These are phyloP conservation scores for Pueraria montana DNA, from an alignment of 306 rosid genomes.

Conservation along the genomic window DNA sequence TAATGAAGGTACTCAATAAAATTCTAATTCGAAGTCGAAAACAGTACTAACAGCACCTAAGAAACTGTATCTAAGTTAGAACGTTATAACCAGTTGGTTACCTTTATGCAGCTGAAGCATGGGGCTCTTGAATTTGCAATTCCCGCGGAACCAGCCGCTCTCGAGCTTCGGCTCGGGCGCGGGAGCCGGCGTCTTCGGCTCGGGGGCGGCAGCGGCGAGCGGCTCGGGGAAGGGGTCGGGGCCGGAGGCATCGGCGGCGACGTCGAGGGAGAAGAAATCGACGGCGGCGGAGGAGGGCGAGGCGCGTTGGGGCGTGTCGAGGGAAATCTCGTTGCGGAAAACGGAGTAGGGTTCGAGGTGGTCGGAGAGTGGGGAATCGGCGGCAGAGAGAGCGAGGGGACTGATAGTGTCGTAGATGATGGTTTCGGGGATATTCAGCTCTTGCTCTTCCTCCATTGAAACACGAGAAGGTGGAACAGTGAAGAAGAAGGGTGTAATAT, in stretches of 20 bases:
- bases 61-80: background rate
- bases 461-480: background rate
- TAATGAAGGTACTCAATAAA: background rate
- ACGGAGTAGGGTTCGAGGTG: constrained; percentile 62
- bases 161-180: constrained; percentile 77
- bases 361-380: constrained; percentile 51
- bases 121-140: constrained; percentile 78
- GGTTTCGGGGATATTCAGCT: constrained; percentile 36
- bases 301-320: constrained; percentile 55
- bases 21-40: background rate
- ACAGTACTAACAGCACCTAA: background rate
- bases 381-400: constrained; percentile 55
- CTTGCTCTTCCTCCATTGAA: constrained; percentile 58
- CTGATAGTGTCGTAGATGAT: constrained; percentile 70
- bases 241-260: constrained; percentile 52
- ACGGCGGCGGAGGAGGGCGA: constrained; percentile 49
- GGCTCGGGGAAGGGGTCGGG: constrained; percentile 37
- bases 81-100: constrained; percentile 19
- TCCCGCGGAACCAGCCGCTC: constrained; percentile 85
- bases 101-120: constrained; percentile 99
- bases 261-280: constrained; percentile 85
- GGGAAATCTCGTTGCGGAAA: constrained; percentile 78
- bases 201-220: constrained; percentile 5
- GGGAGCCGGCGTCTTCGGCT: constrained; percentile 61
- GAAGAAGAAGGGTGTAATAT: background rate